phyloP scores from a whole-genome alignment of 148 eudicot species.

The Silene conica region DNA sequence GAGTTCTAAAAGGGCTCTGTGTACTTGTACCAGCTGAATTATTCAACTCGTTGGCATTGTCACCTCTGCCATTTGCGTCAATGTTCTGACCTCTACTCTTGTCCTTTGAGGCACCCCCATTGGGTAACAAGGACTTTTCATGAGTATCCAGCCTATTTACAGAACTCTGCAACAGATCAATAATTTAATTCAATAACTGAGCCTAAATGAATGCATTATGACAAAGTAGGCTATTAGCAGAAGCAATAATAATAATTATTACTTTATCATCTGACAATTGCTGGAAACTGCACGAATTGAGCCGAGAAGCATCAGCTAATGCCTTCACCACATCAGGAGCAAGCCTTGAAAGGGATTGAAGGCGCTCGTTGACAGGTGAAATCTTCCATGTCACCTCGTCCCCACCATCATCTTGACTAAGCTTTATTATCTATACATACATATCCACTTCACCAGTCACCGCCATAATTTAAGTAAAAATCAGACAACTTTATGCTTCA shows the following conservation, averaged over 20 bases:
- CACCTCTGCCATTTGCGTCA: constrained; percentile 24
- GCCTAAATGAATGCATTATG: neutral
- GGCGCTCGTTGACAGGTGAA: constrained; percentile 83
- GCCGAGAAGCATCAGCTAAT: constrained; percentile 71
- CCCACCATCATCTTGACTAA: constrained; percentile 92
- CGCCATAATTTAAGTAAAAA: constrained; percentile 13
- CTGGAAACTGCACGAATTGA: constrained; percentile 49
- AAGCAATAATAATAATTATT: constrained; percentile 13
- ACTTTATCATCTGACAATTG: constrained; percentile 48
- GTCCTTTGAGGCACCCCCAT: constrained; percentile 31
- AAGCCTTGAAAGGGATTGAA: constrained; percentile 64
- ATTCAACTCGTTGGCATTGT: constrained; percentile 21
- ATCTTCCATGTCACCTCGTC: constrained; percentile 91
- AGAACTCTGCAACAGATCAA: constrained; percentile 35
- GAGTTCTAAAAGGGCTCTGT: constrained; percentile 79
- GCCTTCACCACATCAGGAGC: constrained; percentile 58
- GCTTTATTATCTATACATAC: constrained; percentile 60
- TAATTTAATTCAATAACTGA: constrained; percentile 13
- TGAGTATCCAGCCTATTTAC: constrained; percentile 35
- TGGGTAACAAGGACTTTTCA: constrained; percentile 27
- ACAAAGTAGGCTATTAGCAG: constrained; percentile 6
- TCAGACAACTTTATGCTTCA: neutral
- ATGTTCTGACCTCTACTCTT: constrained; percentile 21
- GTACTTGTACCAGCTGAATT: constrained; percentile 25
- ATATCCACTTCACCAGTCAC: constrained; percentile 9